phyloP scores from a whole-genome alignment of 2,329 filamentous ascomycete species.

The Penicillium freii region DNA sequence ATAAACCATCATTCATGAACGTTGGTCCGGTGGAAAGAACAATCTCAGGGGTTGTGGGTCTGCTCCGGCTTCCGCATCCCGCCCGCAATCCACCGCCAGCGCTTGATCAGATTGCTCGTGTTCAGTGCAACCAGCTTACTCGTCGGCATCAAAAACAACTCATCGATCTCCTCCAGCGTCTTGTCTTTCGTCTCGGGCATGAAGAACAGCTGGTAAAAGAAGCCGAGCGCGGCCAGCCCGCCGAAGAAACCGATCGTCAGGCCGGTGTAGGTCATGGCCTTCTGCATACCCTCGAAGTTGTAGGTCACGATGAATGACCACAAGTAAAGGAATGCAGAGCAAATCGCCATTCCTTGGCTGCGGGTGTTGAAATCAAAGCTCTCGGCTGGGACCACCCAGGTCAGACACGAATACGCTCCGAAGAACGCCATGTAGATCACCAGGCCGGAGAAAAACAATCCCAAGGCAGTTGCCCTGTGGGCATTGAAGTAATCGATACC shows the following conservation, averaged over 20 bases:
- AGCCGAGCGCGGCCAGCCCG: conserved; percentile 64
- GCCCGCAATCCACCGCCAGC: background rate
- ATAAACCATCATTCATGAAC: background rate
- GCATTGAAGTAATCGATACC: background rate
- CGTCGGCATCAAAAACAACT: conserved; percentile 4
- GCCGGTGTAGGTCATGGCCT: conserved; percentile 60
- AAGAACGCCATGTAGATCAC: background rate
- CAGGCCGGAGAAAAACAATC: background rate
- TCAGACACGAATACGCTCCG: background rate
- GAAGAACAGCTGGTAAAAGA: conserved; percentile 67
- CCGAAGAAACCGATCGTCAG: conserved; percentile 66
- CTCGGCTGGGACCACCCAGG: conserved; percentile 32
- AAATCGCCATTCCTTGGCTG: conserved; percentile 67
- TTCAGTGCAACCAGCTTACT: background rate
- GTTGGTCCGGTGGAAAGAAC: background rate
- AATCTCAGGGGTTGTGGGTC: background rate
- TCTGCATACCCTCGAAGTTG: conserved; percentile 67
- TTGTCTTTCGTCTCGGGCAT: conserved; percentile 69
- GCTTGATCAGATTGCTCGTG: background rate
- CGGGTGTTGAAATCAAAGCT: conserved; percentile 31
- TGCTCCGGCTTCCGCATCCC: background rate
- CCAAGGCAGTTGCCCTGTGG: background rate
- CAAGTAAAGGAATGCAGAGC: conserved; percentile 62
- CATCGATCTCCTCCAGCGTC: conserved; percentile 11
- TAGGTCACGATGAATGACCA: conserved; percentile 67